These are phyloP conservation scores for Truncatella angustata DNA, from an alignment of 2,329 filamentous ascomycete genomes.

Conservation along the genomic window DNA sequence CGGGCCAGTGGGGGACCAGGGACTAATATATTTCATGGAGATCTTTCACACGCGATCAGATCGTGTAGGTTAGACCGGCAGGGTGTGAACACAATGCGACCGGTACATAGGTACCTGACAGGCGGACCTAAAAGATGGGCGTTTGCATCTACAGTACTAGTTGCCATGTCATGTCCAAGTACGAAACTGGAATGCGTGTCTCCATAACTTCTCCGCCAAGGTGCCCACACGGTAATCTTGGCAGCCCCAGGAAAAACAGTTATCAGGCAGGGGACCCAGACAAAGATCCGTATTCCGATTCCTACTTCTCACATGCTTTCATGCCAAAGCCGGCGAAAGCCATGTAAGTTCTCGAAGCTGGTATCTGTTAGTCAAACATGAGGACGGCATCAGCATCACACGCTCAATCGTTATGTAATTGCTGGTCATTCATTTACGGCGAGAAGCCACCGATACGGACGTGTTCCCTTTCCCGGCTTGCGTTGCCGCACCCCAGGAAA, in stretches of 20 bases:
- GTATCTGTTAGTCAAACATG: not conserved
- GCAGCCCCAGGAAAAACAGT: slow-evolving; percentile 8
- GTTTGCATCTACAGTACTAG: slow-evolving; percentile 1
- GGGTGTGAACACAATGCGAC: not conserved
- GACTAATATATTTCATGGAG: slow-evolving; percentile 13
- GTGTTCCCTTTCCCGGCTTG: not conserved
- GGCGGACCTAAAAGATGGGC: not conserved
- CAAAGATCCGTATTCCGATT: not conserved
- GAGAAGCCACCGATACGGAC: not conserved
- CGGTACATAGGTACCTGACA: slow-evolving; percentile 4
- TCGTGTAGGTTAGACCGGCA: not conserved
- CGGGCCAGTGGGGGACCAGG: slow-evolving; percentile 11
- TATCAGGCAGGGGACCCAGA: slow-evolving; percentile 4
- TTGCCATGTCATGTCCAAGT: slow-evolving; percentile 2
- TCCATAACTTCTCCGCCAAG: not conserved
- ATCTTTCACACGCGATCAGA: slow-evolving; percentile 11
- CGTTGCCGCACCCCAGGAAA: slow-evolving; percentile 7
- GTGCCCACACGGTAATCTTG: slow-evolving; percentile 7
- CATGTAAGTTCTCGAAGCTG: not conserved
- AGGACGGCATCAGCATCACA: not conserved
- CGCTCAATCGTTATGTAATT: not conserved
- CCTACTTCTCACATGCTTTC: slow-evolving; percentile 5
- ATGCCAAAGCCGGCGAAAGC: not conserved
- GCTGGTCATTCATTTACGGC: not conserved
- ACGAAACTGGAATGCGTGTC: slow-evolving; percentile 11